Evolutionary conservation across 2,329 filamentous ascomycete genomes (phyloP), one percentile per base, ranked within the genome.

Genomic region (Dactylellina cionopaga): DNA sequence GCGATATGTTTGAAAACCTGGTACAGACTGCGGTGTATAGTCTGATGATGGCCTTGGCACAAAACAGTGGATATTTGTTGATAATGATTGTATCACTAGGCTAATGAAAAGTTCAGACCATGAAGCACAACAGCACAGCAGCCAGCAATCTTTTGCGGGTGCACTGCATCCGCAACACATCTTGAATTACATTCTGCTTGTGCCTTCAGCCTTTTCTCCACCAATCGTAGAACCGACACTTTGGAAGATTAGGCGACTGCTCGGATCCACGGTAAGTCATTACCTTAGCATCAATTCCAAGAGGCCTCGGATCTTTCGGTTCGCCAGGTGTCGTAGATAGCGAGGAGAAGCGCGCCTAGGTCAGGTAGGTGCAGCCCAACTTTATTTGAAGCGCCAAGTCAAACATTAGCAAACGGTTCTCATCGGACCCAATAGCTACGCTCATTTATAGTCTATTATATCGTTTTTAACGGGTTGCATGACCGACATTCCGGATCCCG

Each of bases 321-420:
- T 35, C 56, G 49, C 31, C 15, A 19, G 19, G 56, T 2, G 15
- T 46, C 27, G 17, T 24, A 5, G 19, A 7, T 13, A 25, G 9
- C 24, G 10, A 46, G 25, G 11, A 27, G 15, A 46, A 17, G 17
- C 55, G 39, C 39, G 55, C 55, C 39, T 59, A 35, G 37, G 39
- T 24, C 13, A 49, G 44, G 13, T 9, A 22, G 9, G 27, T 35
- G 39, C 29, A 27, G 39, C 33, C 10, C 6, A 29, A 17, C 25
- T 51, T 62, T 62, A 51, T 41, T 62, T 51, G 56, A 62, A 62
- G 56, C 44, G 56, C 56, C 56, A 51, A 62, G 56, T 62, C 56
- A 51, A 51, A 51, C 56, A 15, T 17, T 49, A 31, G 11, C 33
- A 22, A 41, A 5, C 6, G 19, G 27, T 11, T 15, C 22, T 49